A percentile compares a stretch with the other conserved stretches of the same genome.
Conservation (phyloP, 179 eudicot genomes). For the Sideroxylon spinosum region DNA sequence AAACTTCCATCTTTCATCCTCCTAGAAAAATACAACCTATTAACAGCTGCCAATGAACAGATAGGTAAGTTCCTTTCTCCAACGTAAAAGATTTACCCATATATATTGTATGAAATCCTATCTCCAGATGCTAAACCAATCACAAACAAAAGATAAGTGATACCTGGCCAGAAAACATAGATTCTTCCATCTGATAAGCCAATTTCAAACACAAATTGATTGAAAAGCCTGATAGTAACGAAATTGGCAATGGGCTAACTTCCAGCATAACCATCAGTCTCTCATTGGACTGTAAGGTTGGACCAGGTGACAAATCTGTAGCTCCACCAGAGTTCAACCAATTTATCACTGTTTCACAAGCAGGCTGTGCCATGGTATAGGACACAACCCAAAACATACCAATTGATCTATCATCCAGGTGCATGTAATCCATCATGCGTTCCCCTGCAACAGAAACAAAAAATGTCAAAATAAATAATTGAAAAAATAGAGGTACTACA, state of each 20-base stretch:
- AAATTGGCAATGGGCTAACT: constrained; percentile 75
- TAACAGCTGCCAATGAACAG: background rate
- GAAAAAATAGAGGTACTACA: background rate
- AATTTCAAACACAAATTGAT: constrained; percentile 71
- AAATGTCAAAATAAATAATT: background rate
- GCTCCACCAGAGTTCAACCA: constrained; percentile 82
- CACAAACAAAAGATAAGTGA: constrained; percentile 5
- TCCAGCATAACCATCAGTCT: constrained; percentile 80
- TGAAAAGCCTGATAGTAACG: constrained; percentile 80
- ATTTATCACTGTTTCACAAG: constrained; percentile 83
- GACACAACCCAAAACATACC: constrained; percentile 99
- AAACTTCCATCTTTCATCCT: no score
- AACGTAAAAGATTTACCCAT: background rate
- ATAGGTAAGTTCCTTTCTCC: background rate
- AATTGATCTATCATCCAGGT: constrained; percentile 76
- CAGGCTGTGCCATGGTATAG: constrained; percentile 85
- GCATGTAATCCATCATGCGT: constrained; percentile 74
- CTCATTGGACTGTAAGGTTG: constrained; percentile 72
- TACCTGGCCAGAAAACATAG: constrained; percentile 94
- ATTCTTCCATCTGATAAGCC: constrained; percentile 83
- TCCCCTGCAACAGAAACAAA: constrained; percentile 48
- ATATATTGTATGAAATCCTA: background rate
- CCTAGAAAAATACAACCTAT: no score
- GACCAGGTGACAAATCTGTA: constrained; percentile 59
- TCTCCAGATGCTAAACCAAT: background rate